These are phyloP conservation scores for Polyporus arcularius DNA, from an alignment of 768 basidiomycete species.

Conservation along the genomic window DNA sequence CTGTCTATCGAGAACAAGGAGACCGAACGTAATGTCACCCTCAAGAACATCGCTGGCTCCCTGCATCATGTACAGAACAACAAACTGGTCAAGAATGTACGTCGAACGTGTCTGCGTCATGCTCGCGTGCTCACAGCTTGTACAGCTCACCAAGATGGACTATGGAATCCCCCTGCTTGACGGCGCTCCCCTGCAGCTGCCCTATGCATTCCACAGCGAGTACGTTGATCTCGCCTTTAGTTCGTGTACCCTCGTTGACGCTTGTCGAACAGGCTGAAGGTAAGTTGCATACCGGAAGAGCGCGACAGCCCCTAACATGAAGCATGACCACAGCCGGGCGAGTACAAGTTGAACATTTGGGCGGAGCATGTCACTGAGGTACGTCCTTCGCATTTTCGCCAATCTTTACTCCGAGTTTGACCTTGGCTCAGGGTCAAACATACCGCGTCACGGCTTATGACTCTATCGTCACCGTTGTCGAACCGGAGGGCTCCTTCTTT, in stretches of 20 bases:
- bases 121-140: background rate
- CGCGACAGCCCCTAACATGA: background rate
- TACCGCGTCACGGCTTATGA: constrained; percentile 73
- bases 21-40: constrained; percentile 68
- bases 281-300: background rate
- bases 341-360: constrained; percentile 73
- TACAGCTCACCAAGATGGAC: constrained; percentile 58
- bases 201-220: constrained; percentile 83
- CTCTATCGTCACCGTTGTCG: constrained; percentile 75
- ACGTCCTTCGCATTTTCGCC: constrained; percentile 21
- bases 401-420: background rate
- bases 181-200: constrained; percentile 61
- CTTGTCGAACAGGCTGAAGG: constrained; percentile 15
- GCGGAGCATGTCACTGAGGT: constrained; percentile 71
- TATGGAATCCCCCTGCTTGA: constrained; percentile 56
- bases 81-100: constrained; percentile 66
- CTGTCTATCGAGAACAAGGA: constrained; percentile 71
- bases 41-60: constrained; percentile 65
- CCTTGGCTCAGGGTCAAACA: constrained; percentile 46
- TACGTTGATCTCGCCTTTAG: constrained; percentile 39
- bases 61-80: constrained; percentile 66
- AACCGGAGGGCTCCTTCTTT: constrained; percentile 75
- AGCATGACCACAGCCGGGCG: constrained; percentile 57
- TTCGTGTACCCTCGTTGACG: constrained; percentile 1
- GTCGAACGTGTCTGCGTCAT: background rate